Evolutionary conservation across 371 early-diverging fungal genomes (phyloP), one percentile per base, ranked within the genome.

Genomic region (Ordospora pajunii): DNA sequence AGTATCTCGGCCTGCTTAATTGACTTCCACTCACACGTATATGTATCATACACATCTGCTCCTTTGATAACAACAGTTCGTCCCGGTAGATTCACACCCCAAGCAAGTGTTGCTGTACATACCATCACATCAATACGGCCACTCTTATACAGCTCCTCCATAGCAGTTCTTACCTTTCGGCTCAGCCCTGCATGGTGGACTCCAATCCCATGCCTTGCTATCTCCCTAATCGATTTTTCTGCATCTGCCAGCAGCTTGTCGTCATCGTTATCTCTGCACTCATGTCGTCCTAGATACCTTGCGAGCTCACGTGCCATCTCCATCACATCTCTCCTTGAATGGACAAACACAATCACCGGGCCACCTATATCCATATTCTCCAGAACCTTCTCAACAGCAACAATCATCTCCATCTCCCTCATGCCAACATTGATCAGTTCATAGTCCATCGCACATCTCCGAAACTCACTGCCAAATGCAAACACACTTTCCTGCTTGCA

Each of bases 41-140:
- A 19, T 37, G 44, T 37, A 23, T 70, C 43, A 19, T 48, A 63
- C 17, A 45, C 37, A 12, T 58, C 58, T 12, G 68, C 32, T 12
- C 70, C 69, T 37, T 62, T 52, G 19, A 78, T 62, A 40, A 78
- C 73, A 12, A 78, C 78, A n/a, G 54, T 73, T 5, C 54, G 23
- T 52, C 53, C 68, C 45, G 78, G 78, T 37, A 78, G 51, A 67
- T 78, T 78, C 21, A 78, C 69, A 5, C 78, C 78, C 32, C 73
- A 78, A 6, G 78, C 75, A 12, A 78, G 40, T 14, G 78, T 78
- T 11, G 73, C 27, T 14, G 78, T 78, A 48, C 68, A 58, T 27
- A 72, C 64, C 53, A 78, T 64, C 46, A 73, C 58, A 50, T 69
- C 27, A 45, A 73, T 67, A 14, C 14, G 37, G 0, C 74, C 70